Percentiles rank a stretch among this genome's conserved stretches.
Conservation (phyloP, 2,329 filamentous ascomycete species). For the Fusarium nurragi region DNA sequence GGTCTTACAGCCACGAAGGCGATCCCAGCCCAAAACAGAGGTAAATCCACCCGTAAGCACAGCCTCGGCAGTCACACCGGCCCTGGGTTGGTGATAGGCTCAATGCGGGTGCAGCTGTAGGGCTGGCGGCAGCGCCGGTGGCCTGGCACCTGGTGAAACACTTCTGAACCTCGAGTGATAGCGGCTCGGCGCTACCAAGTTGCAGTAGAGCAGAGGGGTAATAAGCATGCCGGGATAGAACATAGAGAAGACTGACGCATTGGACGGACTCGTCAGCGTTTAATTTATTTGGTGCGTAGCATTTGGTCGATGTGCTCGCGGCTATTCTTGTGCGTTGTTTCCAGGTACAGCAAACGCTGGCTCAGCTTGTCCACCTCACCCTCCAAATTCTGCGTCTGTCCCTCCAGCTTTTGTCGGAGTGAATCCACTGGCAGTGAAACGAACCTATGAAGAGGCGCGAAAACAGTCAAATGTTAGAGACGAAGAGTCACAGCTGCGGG, state of each 20-base stretch:
- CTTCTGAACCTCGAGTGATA: not conserved
- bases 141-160: slow-evolving; percentile 29
- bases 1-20: slow-evolving; percentile 1
- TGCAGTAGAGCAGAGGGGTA: not conserved
- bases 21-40: slow-evolving; percentile 1
- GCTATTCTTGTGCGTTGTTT: slow-evolving; percentile 96
- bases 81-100: not conserved
- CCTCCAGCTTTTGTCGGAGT: slow-evolving; percentile 78
- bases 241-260: not conserved
- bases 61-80: slow-evolving; percentile 3
- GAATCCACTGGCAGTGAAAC: slow-evolving; percentile 77
- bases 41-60: not conserved
- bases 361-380: slow-evolving; percentile 81
- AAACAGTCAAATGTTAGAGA: slow-evolving; percentile 6
- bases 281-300: slow-evolving; percentile 62
- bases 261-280: not conserved
- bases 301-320: slow-evolving; percentile 91
- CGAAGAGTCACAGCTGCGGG: not conserved
- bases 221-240: not conserved
- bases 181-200: not conserved
- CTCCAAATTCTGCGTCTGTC: slow-evolving; percentile 78
- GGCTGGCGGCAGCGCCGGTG: not conserved
- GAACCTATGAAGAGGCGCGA: slow-evolving; percentile 71
- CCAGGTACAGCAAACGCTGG: slow-evolving; percentile 91
- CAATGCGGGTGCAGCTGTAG: slow-evolving; percentile 14